A percentile compares a stretch with the other conserved stretches of the same genome.
Evolutionary conservation across 2,329 filamentous ascomycete genomes (phyloP).

Genomic region (Pseudogymnoascus sp.): DNA sequence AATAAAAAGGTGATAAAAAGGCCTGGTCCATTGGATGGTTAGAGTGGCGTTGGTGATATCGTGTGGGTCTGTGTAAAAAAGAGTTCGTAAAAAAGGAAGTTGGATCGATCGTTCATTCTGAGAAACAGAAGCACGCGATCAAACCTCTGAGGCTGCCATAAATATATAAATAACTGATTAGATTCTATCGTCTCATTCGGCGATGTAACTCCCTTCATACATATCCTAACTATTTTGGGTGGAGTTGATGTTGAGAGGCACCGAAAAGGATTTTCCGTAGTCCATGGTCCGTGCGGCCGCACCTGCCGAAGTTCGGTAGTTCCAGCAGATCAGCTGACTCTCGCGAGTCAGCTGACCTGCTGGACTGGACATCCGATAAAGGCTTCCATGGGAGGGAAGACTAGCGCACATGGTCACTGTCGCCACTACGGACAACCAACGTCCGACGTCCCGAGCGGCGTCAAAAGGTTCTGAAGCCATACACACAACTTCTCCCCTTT

Average conservation of each 20-base stretch:
- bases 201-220: not conserved
- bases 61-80: not conserved
- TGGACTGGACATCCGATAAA: not conserved
- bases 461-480: not conserved
- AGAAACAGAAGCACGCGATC: not conserved
- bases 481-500: not conserved
- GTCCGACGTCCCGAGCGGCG: not conserved
- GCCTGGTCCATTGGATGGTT: not conserved
- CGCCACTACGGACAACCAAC: not conserved
- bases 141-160: not conserved
- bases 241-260: not conserved
- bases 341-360: not conserved
- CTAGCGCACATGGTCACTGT: not conserved
- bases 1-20: slow-evolving; percentile 1
- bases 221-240: not conserved
- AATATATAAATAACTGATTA: not conserved
- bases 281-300: not conserved
- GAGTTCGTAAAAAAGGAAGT: not conserved
- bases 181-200: not conserved
- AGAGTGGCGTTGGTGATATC: not conserved
- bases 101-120: not conserved
- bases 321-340: too few relatives aligned
- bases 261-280: not conserved
- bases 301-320: not conserved
- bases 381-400: not conserved